Evolutionary conservation across 768 basidiomycete genomes (phyloP), one percentile per base, ranked within the genome.

Genomic region (Xerocomellus dryophilus): DNA sequence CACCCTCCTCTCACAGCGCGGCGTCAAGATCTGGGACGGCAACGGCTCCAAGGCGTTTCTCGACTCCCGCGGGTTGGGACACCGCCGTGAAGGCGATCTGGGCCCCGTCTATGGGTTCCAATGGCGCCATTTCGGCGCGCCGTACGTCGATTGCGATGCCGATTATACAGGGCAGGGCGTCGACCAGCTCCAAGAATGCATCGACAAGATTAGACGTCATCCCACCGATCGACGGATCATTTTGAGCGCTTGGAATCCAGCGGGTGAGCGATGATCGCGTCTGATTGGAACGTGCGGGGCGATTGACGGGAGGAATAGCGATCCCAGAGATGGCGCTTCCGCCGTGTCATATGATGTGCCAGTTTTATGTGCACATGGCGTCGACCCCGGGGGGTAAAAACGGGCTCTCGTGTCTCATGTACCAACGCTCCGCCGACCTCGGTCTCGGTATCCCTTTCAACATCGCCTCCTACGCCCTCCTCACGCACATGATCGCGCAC

Each of bases 401-500:
- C 9, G 81, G 81, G 52, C 85, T 98, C 17, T 95, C 93, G 9
- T 98, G 95, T 71, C 79, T 96, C 42, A 94, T 98, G 93, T 98
- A 87, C 75, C 96, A 98, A 66, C 90, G 97, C 43, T 98, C 96
- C 12, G 95, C 95, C 17, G 96, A 99, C 68, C 82, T 98, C 8
- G 96, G 96, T 1, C 90, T 99, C 36, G 96, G 96, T 3, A 91
- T 99, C 45, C 96, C 96, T 0, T 99, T 99, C 82, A 99, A 99
- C 72, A 98, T 99, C 71, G 97, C 96, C 12, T 98, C 97, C 0
- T 99, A 98, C 71, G 90, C 97, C 7, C 82, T 99, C 20, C 83
- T 99, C 50, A 97, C 95, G 0, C 94, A 98, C 72, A 94, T 99
- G 91, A 83, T 99, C 59, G 95, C 96, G n/a, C 86, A 83, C 23